Evolutionary conservation across 106 monocot species (phyloP), one percentile per base, ranked within the genome.

Genomic region (Phalaenopsis aphrodite): DNA sequence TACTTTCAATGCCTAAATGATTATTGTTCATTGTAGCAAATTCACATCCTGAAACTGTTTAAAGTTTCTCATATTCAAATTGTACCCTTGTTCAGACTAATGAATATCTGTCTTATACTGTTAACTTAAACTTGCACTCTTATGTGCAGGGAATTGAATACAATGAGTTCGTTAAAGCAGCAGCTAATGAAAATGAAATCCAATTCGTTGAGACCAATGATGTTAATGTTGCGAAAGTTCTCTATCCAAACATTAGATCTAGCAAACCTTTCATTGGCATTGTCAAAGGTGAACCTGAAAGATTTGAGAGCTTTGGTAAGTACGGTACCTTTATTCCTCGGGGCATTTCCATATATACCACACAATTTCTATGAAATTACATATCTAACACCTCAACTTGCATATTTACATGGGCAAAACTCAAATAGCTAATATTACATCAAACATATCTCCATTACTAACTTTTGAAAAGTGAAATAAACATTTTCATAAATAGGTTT

Each of bases 251-350:
- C 49, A 81, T 91, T 66, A 81, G 77, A 83, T 39, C 81, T 37
- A 55, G 80, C 75, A 88, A 86, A 41, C 55, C 80, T 42, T 95
- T 99, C 81, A 78, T 99, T 61, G 94, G 95, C 45, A 83, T 99
- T 80, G 88, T 95, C 36, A 99, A 99, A 91, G 84, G 81, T 83
- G 99, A 95, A 78, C 87, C 92, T 69, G 99, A 99, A 81, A 91
- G 76, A 78, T 99, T 88, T 82, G 87, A 89, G 76, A 88, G 66
- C 45, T 99, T 93, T 84, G 89, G 99, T 95, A 81, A 80, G 90
- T 85, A 57, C n/a, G 12, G n/a, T 61, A 1, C 2, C 71, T 78
- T 30, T 30, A 30, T 30, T 30, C 30, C 30, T 30, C 30, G 30
- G 30, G 30, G 30, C 30, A 30, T 30, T 30, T 30, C 30, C 30